Percentiles rank a stretch among this genome's conserved stretches.
These are phyloP conservation scores for Pseudozyma sp. DNA, from an alignment of 1,284 basidiomycete genomes.

Conservation along the genomic window DNA sequence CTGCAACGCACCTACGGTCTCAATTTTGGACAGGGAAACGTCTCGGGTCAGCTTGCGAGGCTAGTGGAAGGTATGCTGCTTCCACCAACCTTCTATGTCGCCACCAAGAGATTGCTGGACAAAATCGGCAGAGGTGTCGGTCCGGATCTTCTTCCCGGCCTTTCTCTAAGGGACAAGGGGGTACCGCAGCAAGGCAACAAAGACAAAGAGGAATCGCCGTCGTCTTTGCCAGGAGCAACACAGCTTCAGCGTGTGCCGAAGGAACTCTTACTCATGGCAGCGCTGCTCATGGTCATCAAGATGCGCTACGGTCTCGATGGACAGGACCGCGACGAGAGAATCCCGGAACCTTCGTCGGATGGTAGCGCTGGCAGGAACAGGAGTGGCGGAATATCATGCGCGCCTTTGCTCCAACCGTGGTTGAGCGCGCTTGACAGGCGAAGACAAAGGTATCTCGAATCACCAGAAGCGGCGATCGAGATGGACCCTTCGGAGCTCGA, in stretches of 20 bases:
- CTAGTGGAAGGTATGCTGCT: slow-evolving; percentile 78
- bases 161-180: not conserved
- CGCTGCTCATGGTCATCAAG: slow-evolving; percentile 63
- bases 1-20: slow-evolving; percentile 74
- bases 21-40: slow-evolving; percentile 81
- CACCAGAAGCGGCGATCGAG: slow-evolving; percentile 68
- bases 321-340: slow-evolving; percentile 26
- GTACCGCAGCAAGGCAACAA: not conserved
- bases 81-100: slow-evolving; percentile 73
- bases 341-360: slow-evolving; percentile 7
- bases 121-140: slow-evolving; percentile 23
- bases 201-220: slow-evolving; percentile 1
- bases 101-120: slow-evolving; percentile 41
- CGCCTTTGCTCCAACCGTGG: slow-evolving; percentile 37
- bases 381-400: slow-evolving; percentile 22
- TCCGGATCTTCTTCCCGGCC: slow-evolving; percentile 73
- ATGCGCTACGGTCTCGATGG: slow-evolving; percentile 65
- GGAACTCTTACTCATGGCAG: slow-evolving; percentile 79
- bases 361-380: not conserved
- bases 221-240: slow-evolving; percentile 20
- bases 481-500: slow-evolving; percentile 75
- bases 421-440: slow-evolving; percentile 25
- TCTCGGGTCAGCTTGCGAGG: slow-evolving; percentile 84
- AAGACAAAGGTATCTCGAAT: slow-evolving; percentile 8
- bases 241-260: slow-evolving; percentile 75